Percentiles rank a stretch among this genome's conserved stretches.
Conservation (phyloP, 1,139 yeast genomes). For the Debaryomyces nepalensis region DNA sequence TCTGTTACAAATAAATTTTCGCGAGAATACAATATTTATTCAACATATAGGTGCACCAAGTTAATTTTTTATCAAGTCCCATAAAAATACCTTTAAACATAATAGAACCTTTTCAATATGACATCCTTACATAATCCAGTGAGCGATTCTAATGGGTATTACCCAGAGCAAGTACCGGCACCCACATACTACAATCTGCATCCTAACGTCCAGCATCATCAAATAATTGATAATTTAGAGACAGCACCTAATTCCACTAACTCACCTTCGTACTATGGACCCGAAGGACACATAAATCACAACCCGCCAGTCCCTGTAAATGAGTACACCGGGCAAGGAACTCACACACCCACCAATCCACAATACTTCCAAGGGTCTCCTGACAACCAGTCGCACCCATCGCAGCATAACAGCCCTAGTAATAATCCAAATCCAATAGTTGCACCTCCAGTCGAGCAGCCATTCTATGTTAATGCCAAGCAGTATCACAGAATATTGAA, state of each 20-base stretch:
- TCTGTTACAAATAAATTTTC: too few relatives aligned
- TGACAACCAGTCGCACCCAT: conserved; percentile 13
- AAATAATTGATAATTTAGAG: conserved; percentile 14
- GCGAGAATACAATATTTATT: too few relatives aligned
- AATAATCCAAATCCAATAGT: conserved; percentile 13
- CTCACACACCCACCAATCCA: conserved; percentile 16
- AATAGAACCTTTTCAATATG: conserved; percentile 22
- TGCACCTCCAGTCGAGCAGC: conserved; percentile 63
- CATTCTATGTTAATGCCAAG: conserved; percentile 96
- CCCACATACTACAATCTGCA: conserved; percentile 32
- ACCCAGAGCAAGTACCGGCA: conserved; percentile 34
- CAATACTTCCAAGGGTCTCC: conserved; percentile 14
- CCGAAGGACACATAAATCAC: conserved; percentile 9
- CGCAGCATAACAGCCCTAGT: conserved; percentile 18
- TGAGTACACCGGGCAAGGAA: conserved; percentile 14
- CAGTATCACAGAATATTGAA: conserved; percentile 95
- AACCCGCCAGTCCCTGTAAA: conserved; percentile 11
- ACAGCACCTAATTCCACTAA: conserved; percentile 13
- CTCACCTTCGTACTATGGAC: conserved; percentile 16
- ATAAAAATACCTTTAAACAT: conserved; percentile 1
- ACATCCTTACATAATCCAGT: conserved; percentile 42
- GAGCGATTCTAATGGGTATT: conserved; percentile 30
- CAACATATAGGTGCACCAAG: too few relatives aligned
- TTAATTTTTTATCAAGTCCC: too few relatives aligned
- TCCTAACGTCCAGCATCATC: conserved; percentile 16